phyloP scores from a whole-genome alignment of 1,139 yeast genomes.

The Hansenula sp. region DNA sequence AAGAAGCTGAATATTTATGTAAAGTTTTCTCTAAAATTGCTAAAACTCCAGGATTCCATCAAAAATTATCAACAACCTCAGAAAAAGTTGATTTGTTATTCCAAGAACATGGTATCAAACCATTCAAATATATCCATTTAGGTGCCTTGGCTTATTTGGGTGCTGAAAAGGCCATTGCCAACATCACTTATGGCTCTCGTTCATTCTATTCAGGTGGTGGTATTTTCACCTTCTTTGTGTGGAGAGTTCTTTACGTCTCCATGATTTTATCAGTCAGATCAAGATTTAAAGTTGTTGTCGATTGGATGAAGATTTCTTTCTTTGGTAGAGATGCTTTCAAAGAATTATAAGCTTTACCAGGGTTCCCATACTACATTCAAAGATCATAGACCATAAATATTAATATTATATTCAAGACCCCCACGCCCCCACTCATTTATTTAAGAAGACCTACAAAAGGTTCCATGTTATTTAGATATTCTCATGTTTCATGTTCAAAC shows the following conservation, averaged over 20 bases:
- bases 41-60: slow-evolving; percentile 60
- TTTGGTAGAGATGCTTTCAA: slow-evolving; percentile 81
- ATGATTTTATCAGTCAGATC: slow-evolving; percentile 90
- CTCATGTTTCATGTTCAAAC: background rate
- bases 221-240: slow-evolving; percentile 80
- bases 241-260: slow-evolving; percentile 90
- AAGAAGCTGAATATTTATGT: slow-evolving; percentile 85
- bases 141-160: slow-evolving; percentile 85
- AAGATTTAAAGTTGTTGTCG: slow-evolving; percentile 79
- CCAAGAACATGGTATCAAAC: slow-evolving; percentile 46
- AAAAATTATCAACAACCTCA: slow-evolving; percentile 31
- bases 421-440: background rate
- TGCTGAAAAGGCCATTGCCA: slow-evolving; percentile 93
- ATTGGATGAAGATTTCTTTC: slow-evolving; percentile 83
- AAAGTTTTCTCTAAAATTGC: slow-evolving; percentile 71
- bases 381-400: background rate
- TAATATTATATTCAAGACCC: too few relatives aligned
- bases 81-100: slow-evolving; percentile 38
- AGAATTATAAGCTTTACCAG: slow-evolving; percentile 27
- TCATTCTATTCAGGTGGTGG: slow-evolving; percentile 89
- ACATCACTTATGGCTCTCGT: slow-evolving; percentile 85
- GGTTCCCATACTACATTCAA: too few relatives aligned
- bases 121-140: slow-evolving; percentile 62
- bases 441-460: background rate
- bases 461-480: background rate